Conservation (phyloP, 2,329 filamentous ascomycete species). For the Zymoseptoria brevis region DNA sequence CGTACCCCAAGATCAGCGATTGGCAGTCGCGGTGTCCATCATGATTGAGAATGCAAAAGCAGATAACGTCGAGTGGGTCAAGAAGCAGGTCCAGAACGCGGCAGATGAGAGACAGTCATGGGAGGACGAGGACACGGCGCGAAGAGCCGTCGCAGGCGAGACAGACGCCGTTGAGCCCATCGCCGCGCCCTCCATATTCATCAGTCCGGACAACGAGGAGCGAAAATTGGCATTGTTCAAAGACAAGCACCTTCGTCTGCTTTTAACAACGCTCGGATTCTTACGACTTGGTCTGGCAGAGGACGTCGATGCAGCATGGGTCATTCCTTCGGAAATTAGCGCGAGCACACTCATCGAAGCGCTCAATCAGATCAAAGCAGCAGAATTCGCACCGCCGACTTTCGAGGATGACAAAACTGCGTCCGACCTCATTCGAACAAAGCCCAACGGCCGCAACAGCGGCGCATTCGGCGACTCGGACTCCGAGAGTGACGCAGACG, state of each 20-base stretch:
- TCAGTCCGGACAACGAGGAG: slow-evolving; percentile 58
- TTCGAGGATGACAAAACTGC: slow-evolving; percentile 70
- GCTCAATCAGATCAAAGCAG: slow-evolving; percentile 65
- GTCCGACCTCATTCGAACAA: slow-evolving; percentile 70
- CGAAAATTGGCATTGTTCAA: slow-evolving; percentile 73
- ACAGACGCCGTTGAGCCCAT: slow-evolving; percentile 23
- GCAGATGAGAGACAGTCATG: slow-evolving; percentile 67
- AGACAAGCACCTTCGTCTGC: slow-evolving; percentile 75
- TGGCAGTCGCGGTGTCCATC: slow-evolving; percentile 71
- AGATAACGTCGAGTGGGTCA: slow-evolving; percentile 74
- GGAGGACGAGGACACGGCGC: slow-evolving; percentile 62
- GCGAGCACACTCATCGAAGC: slow-evolving; percentile 60
- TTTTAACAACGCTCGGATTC: slow-evolving; percentile 70
- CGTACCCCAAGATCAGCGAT: slow-evolving; percentile 55
- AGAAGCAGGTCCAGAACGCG: slow-evolving; percentile 59
- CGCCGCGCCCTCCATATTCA: slow-evolving; percentile 44
- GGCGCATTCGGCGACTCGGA: slow-evolving; percentile 54
- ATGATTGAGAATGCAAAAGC: slow-evolving; percentile 72
- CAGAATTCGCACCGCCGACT: slow-evolving; percentile 67
- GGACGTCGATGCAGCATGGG: slow-evolving; percentile 68
- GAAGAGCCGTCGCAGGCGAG: slow-evolving; percentile 30
- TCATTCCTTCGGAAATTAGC: slow-evolving; percentile 59
- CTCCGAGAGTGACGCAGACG: slow-evolving; percentile 39
- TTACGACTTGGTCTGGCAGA: slow-evolving; percentile 60
- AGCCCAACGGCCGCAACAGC: slow-evolving; percentile 42